Base-by-base conservation (phyloP, 768 basidiomycete genomes). In the Harrya chromipes region DNA sequence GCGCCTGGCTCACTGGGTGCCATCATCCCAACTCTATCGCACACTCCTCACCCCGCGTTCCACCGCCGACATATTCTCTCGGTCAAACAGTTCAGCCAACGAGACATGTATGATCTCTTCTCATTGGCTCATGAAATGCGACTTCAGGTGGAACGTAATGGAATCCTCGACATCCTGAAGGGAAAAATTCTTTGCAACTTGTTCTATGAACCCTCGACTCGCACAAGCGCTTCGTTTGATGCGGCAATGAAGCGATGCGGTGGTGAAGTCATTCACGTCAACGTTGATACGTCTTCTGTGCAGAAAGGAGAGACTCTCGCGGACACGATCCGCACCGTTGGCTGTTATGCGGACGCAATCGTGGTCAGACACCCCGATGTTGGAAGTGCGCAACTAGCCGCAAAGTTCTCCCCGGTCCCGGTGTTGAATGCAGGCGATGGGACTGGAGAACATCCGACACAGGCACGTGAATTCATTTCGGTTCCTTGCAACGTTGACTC, bases 221-320 rank as follows among this genome's bases (percentile, higher is more conserved):
- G 97, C 29, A 99, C 97, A 4, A 93, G 90, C 54, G 80, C 88
- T 4, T 97, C 95, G 9, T 99, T 99, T 61, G 95, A 99, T 65
- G 87, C 95, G 3, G 97, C 97, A 11, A 99, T 98, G 97, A 95
- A 97, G 69, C 83, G 97, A 43, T 93, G 93, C 61, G 97, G 97
- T 23, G 97, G 97, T 17, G 84, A 94, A 61, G 95, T 97, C 34
- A 85, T 97, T n/a, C 79, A 87, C 48, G 80, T 97, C 48, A 80
- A 79, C 36, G 81, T 81, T 3, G 90, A 92, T 46, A 77, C 78
- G 2, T 94, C 94, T 4, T 97, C 93, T 1, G 91, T 97, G 38
- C 75, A 79, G 57, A 99, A 98, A 72, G 97, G 97, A 33, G 97
- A 99, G 73, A 86, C 83, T 0, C 72, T 99, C 36, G 82, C 90